Conservation (phyloP, 208 protist genomes). For the Acanthamoeba culbertsoni region DNA sequence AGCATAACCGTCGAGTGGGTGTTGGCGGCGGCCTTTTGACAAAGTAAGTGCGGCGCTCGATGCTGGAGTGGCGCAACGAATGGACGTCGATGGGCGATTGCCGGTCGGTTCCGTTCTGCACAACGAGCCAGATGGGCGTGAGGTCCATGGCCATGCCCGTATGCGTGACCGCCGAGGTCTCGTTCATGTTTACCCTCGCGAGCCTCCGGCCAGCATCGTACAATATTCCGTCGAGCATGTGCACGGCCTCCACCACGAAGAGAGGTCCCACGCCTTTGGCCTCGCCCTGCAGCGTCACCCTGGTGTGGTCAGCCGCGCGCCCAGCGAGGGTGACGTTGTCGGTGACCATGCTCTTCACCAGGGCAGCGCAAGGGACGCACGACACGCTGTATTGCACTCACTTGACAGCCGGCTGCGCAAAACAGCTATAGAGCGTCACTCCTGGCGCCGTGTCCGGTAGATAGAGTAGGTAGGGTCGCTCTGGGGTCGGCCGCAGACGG, state of each 20-base stretch:
- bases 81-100: neutral
- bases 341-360: neutral
- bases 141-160: neutral
- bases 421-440: neutral
- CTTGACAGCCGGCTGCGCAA: neutral
- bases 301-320: neutral
- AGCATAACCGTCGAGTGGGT: neutral
- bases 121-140: neutral
- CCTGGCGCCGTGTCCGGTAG: neutral
- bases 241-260: neutral
- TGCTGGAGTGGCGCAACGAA: slow-evolving; percentile 1
- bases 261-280: neutral
- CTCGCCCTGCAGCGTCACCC: neutral
- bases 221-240: neutral
- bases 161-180: neutral
- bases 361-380: neutral
- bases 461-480: neutral
- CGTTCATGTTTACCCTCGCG: neutral
- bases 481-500: no score
- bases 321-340: neutral
- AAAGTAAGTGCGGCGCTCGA: neutral
- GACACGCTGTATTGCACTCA: neutral
- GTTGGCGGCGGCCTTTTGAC: neutral
- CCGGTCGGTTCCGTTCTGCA: neutral
- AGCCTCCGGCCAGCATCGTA: neutral